These are phyloP conservation scores for Colletotrichum liriopes DNA, from an alignment of 2,329 filamentous ascomycete genomes.

Conservation along the genomic window DNA sequence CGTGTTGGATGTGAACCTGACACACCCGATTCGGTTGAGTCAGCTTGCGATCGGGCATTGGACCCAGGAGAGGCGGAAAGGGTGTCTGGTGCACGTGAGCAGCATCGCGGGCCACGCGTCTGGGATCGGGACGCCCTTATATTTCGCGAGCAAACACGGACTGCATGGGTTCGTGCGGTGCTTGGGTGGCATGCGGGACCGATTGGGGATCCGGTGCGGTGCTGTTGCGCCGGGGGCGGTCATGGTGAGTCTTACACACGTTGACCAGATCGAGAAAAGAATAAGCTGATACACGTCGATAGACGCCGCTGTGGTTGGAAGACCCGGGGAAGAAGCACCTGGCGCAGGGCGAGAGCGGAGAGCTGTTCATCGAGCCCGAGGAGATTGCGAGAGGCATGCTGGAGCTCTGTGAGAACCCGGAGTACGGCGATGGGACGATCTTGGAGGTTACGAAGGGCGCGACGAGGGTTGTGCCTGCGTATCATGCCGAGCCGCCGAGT, in stretches of 20 bases:
- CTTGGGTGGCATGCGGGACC: constrained; percentile 50
- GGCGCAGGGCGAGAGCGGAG: constrained; percentile 46
- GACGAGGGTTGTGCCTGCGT: constrained; percentile 50
- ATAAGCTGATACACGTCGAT: not conserved
- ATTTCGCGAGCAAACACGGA: constrained; percentile 56
- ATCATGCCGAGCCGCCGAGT: constrained; percentile 47
- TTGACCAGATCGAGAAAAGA: not conserved
- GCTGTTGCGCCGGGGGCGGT: constrained; percentile 54
- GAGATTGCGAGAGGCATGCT: constrained; percentile 53
- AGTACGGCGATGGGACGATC: constrained; percentile 52
- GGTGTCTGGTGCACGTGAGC: constrained; percentile 52
- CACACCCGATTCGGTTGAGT: constrained; percentile 55
- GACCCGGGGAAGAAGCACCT: constrained; percentile 51
- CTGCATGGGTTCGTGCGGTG: constrained; percentile 54
- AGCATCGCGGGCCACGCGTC: constrained; percentile 53
- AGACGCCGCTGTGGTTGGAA: constrained; percentile 54
- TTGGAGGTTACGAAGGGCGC: constrained; percentile 48
- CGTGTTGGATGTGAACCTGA: constrained; percentile 56
- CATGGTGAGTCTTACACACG: constrained; percentile 45
- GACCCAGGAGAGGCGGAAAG: constrained; percentile 49
- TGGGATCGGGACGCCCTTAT: constrained; percentile 53
- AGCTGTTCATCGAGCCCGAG: constrained; percentile 49
- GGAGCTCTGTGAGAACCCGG: constrained; percentile 44
- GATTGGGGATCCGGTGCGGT: constrained; percentile 52
- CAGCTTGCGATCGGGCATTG: constrained; percentile 58